phyloP scores from a whole-genome alignment of 345 rosid species.

The Syzygium aromaticum region DNA sequence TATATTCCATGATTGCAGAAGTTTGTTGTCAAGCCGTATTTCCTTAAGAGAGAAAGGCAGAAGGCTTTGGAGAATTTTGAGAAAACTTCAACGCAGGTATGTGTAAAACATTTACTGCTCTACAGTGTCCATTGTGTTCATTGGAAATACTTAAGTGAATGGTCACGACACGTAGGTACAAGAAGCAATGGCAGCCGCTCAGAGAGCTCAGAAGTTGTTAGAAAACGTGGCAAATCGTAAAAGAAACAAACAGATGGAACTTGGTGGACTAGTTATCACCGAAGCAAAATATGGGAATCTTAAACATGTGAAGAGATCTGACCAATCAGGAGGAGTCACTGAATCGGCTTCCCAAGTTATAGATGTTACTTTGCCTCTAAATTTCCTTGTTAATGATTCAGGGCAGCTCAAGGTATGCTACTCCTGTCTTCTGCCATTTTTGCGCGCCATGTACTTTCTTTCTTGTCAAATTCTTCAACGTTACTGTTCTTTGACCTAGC shows the following conservation, averaged over 20 bases:
- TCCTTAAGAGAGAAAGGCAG: conserved; percentile 51
- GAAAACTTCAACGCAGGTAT: conserved; percentile 68
- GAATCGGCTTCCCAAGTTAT: conserved; percentile 43
- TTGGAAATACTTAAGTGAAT: background rate
- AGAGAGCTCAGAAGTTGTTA: conserved; percentile 73
- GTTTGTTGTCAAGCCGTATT: conserved; percentile 71
- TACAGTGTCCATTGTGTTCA: background rate
- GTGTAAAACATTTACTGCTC: background rate
- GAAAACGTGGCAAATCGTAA: conserved; percentile 78
- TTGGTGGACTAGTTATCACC: conserved; percentile 63
- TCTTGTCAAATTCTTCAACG: background rate
- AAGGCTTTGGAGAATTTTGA: conserved; percentile 66
- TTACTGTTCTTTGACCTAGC: background rate
- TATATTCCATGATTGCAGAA: conserved; percentile 33
- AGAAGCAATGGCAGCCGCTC: conserved; percentile 66
- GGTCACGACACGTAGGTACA: conserved; percentile 30
- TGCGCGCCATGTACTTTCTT: background rate
- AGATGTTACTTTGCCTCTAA: conserved; percentile 82
- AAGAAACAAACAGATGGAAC: conserved; percentile 58
- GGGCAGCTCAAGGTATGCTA: conserved; percentile 67
- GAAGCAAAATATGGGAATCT: conserved; percentile 65
- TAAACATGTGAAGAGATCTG: conserved; percentile 44
- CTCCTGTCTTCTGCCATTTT: background rate
- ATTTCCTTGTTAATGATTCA: conserved; percentile 76
- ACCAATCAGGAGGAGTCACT: conserved; percentile 22